Evolutionary conservation across 352 stramenopile genomes (phyloP).

Genomic region (Globisporangium abappressorium): DNA sequence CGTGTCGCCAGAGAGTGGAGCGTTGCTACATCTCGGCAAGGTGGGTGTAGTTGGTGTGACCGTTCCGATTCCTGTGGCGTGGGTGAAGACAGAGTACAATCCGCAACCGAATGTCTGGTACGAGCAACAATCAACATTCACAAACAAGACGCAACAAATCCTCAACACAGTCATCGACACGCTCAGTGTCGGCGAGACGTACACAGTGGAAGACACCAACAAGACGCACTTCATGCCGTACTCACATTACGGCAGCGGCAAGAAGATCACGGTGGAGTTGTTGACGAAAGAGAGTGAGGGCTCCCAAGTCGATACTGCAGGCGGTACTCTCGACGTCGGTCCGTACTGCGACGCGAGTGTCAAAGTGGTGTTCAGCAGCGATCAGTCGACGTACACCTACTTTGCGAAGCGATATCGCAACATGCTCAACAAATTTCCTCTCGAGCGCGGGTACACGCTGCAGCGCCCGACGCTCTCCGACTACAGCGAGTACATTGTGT

Average conservation of each 20-base stretch:
- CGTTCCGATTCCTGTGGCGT: slow-evolving; percentile 40
- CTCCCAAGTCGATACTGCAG: background rate
- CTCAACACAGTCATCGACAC: slow-evolving; percentile 42
- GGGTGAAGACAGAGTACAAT: slow-evolving; percentile 46
- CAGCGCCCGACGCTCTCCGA: slow-evolving; percentile 11
- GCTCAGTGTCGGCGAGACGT: slow-evolving; percentile 37
- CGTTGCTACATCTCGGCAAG: slow-evolving; percentile 43
- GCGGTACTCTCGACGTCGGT: slow-evolving; percentile 10
- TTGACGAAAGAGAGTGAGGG: slow-evolving; percentile 28
- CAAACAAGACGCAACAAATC: slow-evolving; percentile 31
- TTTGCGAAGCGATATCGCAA: slow-evolving; percentile 56
- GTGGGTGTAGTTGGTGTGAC: slow-evolving; percentile 44
- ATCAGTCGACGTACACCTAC: slow-evolving; percentile 30
- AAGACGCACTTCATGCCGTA: slow-evolving; percentile 29
- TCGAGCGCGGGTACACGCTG: slow-evolving; percentile 28
- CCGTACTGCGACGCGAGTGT: slow-evolving; percentile 25
- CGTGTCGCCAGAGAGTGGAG: slow-evolving; percentile 55
- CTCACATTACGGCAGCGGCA: slow-evolving; percentile 19
- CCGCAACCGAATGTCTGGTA: slow-evolving; percentile 35
- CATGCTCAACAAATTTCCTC: slow-evolving; percentile 14
- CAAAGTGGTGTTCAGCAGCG: slow-evolving; percentile 19
- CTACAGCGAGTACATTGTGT: slow-evolving; percentile 25
- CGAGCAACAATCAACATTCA: slow-evolving; percentile 32
- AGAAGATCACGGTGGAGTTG: slow-evolving; percentile 47
- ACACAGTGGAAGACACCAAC: slow-evolving; percentile 34